Conservation (phyloP, 2,329 filamentous ascomycete genomes). For the Fusarium sp. region DNA sequence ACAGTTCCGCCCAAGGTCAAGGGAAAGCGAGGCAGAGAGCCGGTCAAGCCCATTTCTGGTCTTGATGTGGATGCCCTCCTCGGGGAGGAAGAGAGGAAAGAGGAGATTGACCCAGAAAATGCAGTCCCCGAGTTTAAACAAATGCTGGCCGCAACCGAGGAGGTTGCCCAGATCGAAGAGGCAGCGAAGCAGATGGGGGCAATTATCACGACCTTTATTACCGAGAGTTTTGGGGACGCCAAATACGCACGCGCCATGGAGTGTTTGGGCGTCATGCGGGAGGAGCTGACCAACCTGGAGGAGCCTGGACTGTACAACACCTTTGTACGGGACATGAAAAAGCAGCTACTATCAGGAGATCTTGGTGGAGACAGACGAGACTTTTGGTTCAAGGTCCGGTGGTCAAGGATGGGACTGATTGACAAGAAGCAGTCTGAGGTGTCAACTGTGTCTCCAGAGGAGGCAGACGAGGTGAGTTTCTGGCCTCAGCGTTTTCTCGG, state of each 20-base stretch:
- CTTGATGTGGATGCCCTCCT: conserved; percentile 86
- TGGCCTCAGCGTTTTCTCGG: neutral
- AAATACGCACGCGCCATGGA: conserved; percentile 79
- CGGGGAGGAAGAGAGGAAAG: conserved; percentile 58
- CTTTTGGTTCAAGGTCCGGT: conserved; percentile 80
- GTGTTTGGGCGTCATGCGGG: conserved; percentile 77
- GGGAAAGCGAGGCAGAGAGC: conserved; percentile 72
- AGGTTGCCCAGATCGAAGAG: conserved; percentile 68
- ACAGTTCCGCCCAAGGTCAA: conserved; percentile 80
- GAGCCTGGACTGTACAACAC: conserved; percentile 79
- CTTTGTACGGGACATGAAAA: conserved; percentile 75
- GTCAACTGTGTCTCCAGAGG: conserved; percentile 72
- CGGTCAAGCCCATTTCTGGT: conserved; percentile 84
- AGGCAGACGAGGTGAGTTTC: conserved; percentile 67
- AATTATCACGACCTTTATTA: conserved; percentile 74
- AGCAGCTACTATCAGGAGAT: conserved; percentile 70
- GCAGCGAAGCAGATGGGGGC: conserved; percentile 76
- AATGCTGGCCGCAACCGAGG: conserved; percentile 67
- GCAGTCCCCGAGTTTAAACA: conserved; percentile 92
- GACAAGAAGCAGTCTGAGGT: conserved; percentile 66
- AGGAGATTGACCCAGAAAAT: conserved; percentile 68
- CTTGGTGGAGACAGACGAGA: conserved; percentile 80
- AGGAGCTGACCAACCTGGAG: conserved; percentile 77
- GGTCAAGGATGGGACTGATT: conserved; percentile 74
- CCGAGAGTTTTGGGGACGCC: conserved; percentile 75